Evolutionary conservation across 2,329 filamentous ascomycete genomes (phyloP).

Genomic region (Pyricularia sp.): DNA sequence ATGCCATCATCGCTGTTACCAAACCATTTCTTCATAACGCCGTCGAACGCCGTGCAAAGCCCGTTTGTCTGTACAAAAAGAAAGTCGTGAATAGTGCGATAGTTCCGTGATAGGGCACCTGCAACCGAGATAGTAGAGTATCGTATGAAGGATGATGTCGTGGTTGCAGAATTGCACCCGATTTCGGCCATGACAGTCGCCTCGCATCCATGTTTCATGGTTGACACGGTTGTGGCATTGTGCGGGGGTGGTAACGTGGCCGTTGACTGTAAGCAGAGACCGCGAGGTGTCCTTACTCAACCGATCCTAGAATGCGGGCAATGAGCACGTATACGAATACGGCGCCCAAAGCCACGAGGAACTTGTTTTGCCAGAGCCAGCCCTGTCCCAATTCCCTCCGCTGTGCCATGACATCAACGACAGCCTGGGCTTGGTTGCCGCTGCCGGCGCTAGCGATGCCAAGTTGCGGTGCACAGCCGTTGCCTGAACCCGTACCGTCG

Average conservation of each 20-base stretch:
- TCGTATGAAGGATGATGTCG: neutral
- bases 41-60: neutral
- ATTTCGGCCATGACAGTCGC: neutral
- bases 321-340: slow-evolving; percentile 80
- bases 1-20: neutral
- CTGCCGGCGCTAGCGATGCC: slow-evolving; percentile 55
- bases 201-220: neutral
- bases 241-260: neutral
- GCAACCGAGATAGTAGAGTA: neutral
- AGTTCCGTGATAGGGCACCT: neutral
- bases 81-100: neutral
- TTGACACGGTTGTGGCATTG: neutral
- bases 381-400: slow-evolving; percentile 72
- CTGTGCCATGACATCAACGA: slow-evolving; percentile 71
- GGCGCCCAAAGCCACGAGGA: slow-evolving; percentile 58
- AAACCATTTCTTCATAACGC: neutral
- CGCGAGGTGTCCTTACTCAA: slow-evolving; percentile 10
- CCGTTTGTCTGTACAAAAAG: neutral
- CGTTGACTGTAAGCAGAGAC: neutral
- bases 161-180: neutral
- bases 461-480: slow-evolving; percentile 38
- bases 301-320: slow-evolving; percentile 58
- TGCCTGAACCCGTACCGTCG: slow-evolving; percentile 22
- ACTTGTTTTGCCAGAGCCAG: slow-evolving; percentile 74
- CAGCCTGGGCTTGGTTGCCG: slow-evolving; percentile 54